Base-by-base conservation (phyloP, 495 filamentous ascomycete species). In the Schizothecium vesticola region DNA sequence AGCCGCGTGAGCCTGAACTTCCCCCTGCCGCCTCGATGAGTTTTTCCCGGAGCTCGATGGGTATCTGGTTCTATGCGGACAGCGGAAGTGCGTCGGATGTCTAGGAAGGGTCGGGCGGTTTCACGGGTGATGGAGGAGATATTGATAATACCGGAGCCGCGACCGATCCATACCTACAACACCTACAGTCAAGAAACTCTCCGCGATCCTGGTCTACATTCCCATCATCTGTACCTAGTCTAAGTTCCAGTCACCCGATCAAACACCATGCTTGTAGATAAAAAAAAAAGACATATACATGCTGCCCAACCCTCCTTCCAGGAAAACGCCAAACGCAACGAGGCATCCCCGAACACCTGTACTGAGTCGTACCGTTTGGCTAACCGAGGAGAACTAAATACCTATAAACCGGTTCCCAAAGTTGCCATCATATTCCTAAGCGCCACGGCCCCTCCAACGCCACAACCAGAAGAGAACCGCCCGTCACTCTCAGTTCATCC, bases 391-490 rank as follows among this genome's bases (percentile, higher is more conserved):
- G 6, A 43, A 43, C 12, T 7, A 19, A n/a, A 19, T 7, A 7
- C 43, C 43, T 9, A 16, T 51, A 51, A 51, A 8, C 43, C 19
- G 16, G 10, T n/a, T n/a, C 43, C 43, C 19, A 51, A 8, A n/a
- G 43, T 6, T n/a, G 43, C 16, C 43, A 36, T 36, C 10, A 51
- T 51, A 51, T 51, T n/a, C 43, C 43, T n/a, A 19, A 51, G 11
- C 43, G 6, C 31, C 16, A 22, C 22, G 19, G 1, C 10, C 22
- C 0, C 31, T 56, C 8, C 43, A 28, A 31, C 5, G 24, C 13
- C 59, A 68, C 56, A 84, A 57, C 75, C 74, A 29, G 16, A 51
- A 19, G 4, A 7, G 7, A n/a, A 19, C 13, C 16, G 36, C 36
- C 12, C 36, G 16, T 8, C 19, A 51, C 43, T 7, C 7, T 51